phyloP scores from a whole-genome alignment of 768 basidiomycete genomes.

The Lentinus brumalis region DNA sequence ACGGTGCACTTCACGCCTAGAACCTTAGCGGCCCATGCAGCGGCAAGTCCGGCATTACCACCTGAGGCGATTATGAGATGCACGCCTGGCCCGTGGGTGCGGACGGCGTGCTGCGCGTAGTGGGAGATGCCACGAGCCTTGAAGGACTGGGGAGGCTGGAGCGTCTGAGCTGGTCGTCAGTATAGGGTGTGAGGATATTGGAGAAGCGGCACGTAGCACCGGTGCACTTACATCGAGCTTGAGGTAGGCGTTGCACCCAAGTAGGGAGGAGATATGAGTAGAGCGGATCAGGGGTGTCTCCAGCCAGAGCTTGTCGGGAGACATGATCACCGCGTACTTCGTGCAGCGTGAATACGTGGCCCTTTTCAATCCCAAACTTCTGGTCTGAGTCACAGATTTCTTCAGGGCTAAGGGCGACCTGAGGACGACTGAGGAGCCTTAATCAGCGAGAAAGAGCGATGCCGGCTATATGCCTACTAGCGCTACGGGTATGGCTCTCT shows the following conservation, averaged over 20 bases:
- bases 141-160: conserved; percentile 76
- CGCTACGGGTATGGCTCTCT: neutral
- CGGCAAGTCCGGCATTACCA: conserved; percentile 81
- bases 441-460: no score
- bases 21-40: conserved; percentile 59
- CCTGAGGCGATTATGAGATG: conserved; percentile 74
- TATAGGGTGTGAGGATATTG: neutral
- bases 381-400: no score
- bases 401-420: no score
- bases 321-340: neutral
- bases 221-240: conserved; percentile 65
- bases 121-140: conserved; percentile 73
- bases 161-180: conserved; percentile 45
- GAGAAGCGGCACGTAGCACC: no score
- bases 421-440: no score
- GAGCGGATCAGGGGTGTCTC: conserved; percentile 72
- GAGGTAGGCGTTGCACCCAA: conserved; percentile 61
- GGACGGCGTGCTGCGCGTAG: conserved; percentile 54
- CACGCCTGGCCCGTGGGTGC: conserved; percentile 50
- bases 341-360: no score
- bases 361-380: no score
- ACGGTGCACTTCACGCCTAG: conserved; percentile 65
- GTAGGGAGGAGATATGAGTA: conserved; percentile 52
- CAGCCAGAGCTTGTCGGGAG: conserved; percentile 45
- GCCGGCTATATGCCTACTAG: no score